These are phyloP conservation scores for Plasmodium falciparum DNA, from an alignment of 169 alveolate genomes.

Conservation along the genomic window DNA sequence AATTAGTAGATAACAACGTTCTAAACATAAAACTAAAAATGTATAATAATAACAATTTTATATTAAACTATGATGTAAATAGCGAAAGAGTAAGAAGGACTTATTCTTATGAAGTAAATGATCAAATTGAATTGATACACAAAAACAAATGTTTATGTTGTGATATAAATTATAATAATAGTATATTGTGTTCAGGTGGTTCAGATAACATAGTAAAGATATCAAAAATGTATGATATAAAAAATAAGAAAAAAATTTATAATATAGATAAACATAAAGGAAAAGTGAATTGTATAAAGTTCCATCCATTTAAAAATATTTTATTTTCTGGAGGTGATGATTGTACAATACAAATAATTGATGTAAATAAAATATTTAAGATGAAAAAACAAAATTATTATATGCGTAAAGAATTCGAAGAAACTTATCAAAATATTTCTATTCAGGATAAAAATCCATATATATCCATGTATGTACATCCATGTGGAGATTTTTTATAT, in stretches of 20 bases:
- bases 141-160: slow-evolving; percentile 52
- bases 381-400: slow-evolving; percentile 18
- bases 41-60: slow-evolving; percentile 2
- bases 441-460: slow-evolving; percentile 64
- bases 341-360: slow-evolving; percentile 48
- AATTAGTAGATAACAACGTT: not conserved
- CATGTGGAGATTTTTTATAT: slow-evolving; percentile 86
- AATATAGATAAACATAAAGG: slow-evolving; percentile 42
- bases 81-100: slow-evolving; percentile 9
- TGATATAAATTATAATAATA: slow-evolving; percentile 45
- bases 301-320: slow-evolving; percentile 56
- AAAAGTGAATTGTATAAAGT: slow-evolving; percentile 39
- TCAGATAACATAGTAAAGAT: slow-evolving; percentile 76
- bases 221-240: slow-evolving; percentile 48
- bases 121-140: slow-evolving; percentile 57
- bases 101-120: slow-evolving; percentile 41
- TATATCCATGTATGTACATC: slow-evolving; percentile 81
- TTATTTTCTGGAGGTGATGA: slow-evolving; percentile 72
- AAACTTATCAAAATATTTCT: slow-evolving; percentile 11
- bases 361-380: slow-evolving; percentile 40
- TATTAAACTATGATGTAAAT: slow-evolving; percentile 47
- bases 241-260: slow-evolving; percentile 30
- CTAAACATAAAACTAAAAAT: slow-evolving; percentile 5
- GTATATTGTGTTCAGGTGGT: slow-evolving; percentile 86
- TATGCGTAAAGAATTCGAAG: slow-evolving; percentile 17